Percentiles rank a stretch among this genome's conserved stretches.
These are phyloP conservation scores for Tulasnella sp. DNA, from an alignment of 768 basidiomycete species.

Conservation along the genomic window DNA sequence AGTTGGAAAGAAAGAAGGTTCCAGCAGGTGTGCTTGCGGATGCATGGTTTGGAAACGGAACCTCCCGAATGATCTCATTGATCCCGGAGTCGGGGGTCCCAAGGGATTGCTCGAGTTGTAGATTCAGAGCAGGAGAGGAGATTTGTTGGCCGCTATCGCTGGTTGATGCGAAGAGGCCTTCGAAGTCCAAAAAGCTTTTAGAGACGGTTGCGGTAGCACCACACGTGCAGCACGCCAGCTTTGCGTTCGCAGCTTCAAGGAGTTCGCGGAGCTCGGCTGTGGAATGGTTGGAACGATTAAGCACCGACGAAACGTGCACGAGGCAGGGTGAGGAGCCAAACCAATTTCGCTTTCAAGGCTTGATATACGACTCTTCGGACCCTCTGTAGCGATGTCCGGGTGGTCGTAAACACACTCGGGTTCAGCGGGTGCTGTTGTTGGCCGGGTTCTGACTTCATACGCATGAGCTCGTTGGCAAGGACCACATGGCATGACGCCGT, in stretches of 20 bases:
- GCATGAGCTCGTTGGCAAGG: background rate
- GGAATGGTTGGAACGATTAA: background rate
- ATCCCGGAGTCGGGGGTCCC: too few species aligned
- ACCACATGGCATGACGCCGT: background rate
- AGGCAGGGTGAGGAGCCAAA: background rate
- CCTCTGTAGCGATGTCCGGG: background rate
- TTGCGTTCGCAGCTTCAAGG: background rate
- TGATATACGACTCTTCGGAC: background rate
- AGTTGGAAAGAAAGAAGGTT: too few species aligned
- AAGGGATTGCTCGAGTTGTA: too few species aligned
- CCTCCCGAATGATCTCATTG: too few species aligned
- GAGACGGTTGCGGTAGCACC: background rate
- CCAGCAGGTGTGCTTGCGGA: too few species aligned
- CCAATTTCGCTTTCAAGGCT: slow-evolving; percentile 4
- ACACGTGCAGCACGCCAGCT: background rate
- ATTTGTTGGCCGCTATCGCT: background rate
- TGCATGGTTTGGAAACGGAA: too few species aligned
- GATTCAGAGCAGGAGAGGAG: background rate
- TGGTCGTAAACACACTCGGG: slow-evolving; percentile 9
- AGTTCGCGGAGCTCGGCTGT: background rate
- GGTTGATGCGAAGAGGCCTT: background rate
- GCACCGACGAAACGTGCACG: background rate
- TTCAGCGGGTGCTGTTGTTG: background rate
- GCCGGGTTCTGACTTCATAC: background rate
- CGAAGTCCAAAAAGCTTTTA: background rate